Base-by-base conservation (phyloP, 1,284 basidiomycete genomes). In the Microbotryum saponariae region DNA sequence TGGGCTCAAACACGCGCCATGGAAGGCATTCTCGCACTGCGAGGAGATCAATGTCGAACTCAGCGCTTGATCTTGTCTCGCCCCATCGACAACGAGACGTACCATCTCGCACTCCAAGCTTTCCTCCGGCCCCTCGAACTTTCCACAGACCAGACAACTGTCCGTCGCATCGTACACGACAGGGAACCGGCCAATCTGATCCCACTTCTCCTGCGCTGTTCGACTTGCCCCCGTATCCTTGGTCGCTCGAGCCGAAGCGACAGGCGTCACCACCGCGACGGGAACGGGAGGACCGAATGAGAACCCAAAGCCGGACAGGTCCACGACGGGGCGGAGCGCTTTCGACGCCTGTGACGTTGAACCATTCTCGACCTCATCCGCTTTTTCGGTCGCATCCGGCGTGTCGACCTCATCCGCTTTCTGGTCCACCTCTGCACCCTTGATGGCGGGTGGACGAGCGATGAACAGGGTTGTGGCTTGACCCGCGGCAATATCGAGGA, bases 11-110 rank as follows among this genome's bases (percentile, higher is more conserved):
- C 92, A 97, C 5, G 79, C 79, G 16, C 88, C 78, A 74, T 97
- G 92, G 74, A 88, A 96, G 0, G 91, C 89, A 52, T 82, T 81
- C 72, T 97, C 92, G 74, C 92, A 97, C 86, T 91, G 60, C 23
- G 37, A 33, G 33, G 9, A n/a, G 4, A 16, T 2, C 16, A 20
- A 20, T 1, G 16, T 65, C 6, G 50, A 46, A 33, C 25, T 49
- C 45, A 52, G 45, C 56, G 50, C 50, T 10, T 2, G 5, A 8
- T 21, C 42, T 23, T 27, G 25, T 31, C 33, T 45, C 29, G 9
- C n/a, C 21, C 14, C 1, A 29, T 16, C 21, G 27, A 18, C 33
- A 33, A 70, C 31, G 54, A 53, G 48, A 72, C 79, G 63, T 65
- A 86, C 89, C 82, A 89, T 91, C 73, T 94, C 91, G 68, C 92